These are phyloP conservation scores for Elongisporangium senticosum DNA, from an alignment of 352 stramenopile species.

Conservation along the genomic window DNA sequence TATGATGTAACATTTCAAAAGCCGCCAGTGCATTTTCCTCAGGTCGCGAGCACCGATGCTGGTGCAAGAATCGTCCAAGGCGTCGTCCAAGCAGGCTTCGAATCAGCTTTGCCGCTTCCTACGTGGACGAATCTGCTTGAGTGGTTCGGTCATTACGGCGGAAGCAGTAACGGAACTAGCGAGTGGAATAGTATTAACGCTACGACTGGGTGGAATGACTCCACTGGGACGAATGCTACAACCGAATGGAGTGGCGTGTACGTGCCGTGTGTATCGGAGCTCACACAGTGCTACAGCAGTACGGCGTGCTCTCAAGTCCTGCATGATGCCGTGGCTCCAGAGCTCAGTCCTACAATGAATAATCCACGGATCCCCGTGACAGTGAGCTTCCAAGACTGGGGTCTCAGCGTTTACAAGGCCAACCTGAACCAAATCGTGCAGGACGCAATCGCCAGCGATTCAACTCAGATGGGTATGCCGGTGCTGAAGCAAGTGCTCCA, in stretches of 20 bases:
- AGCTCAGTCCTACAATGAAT: not conserved
- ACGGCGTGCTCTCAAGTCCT: not conserved
- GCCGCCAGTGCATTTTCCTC: not conserved
- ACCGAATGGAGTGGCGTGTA: not conserved
- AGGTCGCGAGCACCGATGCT: not conserved
- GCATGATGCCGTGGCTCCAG: not conserved
- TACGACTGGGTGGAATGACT: not conserved
- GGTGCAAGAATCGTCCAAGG: not conserved
- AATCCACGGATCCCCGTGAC: not conserved
- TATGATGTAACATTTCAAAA: not conserved
- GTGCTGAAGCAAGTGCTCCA: not conserved
- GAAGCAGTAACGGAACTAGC: not conserved
- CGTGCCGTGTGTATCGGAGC: not conserved
- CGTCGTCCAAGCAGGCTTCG: not conserved
- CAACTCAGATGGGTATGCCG: not conserved
- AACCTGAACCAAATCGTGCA: not conserved
- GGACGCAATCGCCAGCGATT: not conserved
- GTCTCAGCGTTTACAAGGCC: not conserved
- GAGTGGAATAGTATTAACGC: not conserved
- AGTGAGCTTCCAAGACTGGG: not conserved
- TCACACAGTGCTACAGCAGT: not conserved
- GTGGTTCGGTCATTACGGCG: not conserved
- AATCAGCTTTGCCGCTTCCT: not conserved
- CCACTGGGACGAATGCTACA: not conserved
- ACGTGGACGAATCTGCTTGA: not conserved